A percentile compares a stretch with the other conserved stretches of the same genome.
These are phyloP conservation scores for Datisca glomerata DNA, from an alignment of 306 rosid genomes.

Conservation along the genomic window DNA sequence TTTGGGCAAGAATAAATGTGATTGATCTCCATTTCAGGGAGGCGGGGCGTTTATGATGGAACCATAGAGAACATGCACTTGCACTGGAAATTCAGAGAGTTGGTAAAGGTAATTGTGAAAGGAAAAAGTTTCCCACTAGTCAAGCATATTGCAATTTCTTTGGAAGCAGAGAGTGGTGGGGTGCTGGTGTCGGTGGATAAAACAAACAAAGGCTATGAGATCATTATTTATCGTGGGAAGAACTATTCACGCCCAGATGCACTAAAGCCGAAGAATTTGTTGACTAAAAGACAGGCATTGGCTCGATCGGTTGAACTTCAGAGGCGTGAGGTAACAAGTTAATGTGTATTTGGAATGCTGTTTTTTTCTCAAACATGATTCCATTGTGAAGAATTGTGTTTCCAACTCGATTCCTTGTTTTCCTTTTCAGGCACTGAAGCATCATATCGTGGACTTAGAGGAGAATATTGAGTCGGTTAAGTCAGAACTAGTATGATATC, in stretches of 20 bases:
- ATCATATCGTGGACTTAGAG: conserved; percentile 53
- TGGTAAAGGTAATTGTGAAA: conserved; percentile 73
- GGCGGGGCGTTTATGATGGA: conserved; percentile 74
- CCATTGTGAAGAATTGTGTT: background rate
- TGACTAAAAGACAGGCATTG: conserved; percentile 70
- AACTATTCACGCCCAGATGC: conserved; percentile 52
- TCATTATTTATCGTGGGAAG: conserved; percentile 84
- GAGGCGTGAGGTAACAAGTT: conserved; percentile 62
- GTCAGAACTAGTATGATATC: conserved; percentile 42
- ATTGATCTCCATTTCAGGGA: conserved; percentile 41
- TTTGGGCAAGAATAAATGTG: conserved; percentile 7
- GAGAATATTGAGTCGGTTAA: conserved; percentile 61
- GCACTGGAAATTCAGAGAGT: conserved; percentile 84
- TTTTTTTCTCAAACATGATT: no score
- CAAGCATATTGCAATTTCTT: conserved; percentile 65
- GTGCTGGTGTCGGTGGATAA: conserved; percentile 75
- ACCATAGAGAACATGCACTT: conserved; percentile 94
- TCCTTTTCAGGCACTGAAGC: conserved; percentile 56
- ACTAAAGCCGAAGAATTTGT: conserved; percentile 57
- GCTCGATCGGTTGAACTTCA: conserved; percentile 78
- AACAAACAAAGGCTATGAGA: conserved; percentile 52
- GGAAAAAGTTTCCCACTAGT: conserved; percentile 62
- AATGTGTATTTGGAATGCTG: background rate
- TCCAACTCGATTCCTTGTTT: background rate
- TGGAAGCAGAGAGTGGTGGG: conserved; percentile 97